phyloP scores from a whole-genome alignment of 2,329 filamentous ascomycete species.

The Alternaria gansuensis region DNA sequence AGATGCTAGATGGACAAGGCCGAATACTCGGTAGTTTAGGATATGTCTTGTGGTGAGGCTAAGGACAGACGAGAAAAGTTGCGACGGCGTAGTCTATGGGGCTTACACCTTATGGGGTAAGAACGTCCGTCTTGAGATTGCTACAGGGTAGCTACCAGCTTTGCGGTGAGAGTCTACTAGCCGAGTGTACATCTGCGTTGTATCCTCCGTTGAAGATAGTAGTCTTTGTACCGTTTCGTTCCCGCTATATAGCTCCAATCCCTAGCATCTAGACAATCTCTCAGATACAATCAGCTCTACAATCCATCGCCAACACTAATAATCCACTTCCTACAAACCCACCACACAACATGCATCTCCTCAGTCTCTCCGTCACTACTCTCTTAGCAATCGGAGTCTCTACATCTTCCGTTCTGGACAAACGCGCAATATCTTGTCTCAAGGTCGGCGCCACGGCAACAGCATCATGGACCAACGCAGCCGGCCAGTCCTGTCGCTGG shows the following conservation, averaged over 20 bases:
- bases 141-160: slow-evolving; percentile 1
- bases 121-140: neutral
- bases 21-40: slow-evolving; percentile 3
- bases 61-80: slow-evolving; percentile 2
- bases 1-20: neutral
- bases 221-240: neutral
- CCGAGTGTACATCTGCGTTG: neutral
- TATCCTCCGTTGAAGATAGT: neutral
- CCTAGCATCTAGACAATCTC: neutral
- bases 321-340: neutral
- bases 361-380: slow-evolving; percentile 11
- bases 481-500: slow-evolving; percentile 56
- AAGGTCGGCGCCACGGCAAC: slow-evolving; percentile 55
- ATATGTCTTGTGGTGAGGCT: slow-evolving; percentile 1
- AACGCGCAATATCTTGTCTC: slow-evolving; percentile 53
- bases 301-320: slow-evolving; percentile 1
- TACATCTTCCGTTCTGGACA: slow-evolving; percentile 16
- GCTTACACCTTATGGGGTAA: slow-evolving; percentile 8
- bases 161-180: neutral
- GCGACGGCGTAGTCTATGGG: neutral
- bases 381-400: slow-evolving; percentile 4
- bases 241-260: neutral
- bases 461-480: slow-evolving; percentile 59
- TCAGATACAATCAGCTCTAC: neutral
- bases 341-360: slow-evolving; percentile 14